A percentile compares a stretch with the other conserved stretches of the same genome.
Evolutionary conservation across 2,329 filamentous ascomycete genomes (phyloP).

Genomic region (Epicoccum nigrum): DNA sequence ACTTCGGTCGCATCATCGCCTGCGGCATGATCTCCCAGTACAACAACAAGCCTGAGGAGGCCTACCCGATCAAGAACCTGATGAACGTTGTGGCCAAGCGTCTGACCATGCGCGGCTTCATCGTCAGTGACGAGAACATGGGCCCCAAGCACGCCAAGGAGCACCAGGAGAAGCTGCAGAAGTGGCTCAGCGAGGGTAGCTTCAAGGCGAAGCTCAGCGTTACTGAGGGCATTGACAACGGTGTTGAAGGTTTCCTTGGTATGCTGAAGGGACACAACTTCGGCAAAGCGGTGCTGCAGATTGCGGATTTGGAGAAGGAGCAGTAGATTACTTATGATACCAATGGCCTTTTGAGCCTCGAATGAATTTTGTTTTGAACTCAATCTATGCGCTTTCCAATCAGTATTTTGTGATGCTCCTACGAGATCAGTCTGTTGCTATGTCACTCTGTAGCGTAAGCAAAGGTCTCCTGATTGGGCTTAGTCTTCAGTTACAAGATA

Average conservation of each 20-base stretch:
- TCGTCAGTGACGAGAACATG: slow-evolving; percentile 70
- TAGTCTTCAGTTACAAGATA: too few species aligned
- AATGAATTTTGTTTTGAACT: neutral
- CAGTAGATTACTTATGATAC: slow-evolving; percentile 23
- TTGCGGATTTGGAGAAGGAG: slow-evolving; percentile 50
- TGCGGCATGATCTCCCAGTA: slow-evolving; percentile 77
- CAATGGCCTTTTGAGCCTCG: slow-evolving; percentile 7
- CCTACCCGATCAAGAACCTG: slow-evolving; percentile 71
- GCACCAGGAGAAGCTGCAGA: slow-evolving; percentile 75
- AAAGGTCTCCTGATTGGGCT: too few species aligned
- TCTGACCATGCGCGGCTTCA: slow-evolving; percentile 75
- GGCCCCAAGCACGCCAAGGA: slow-evolving; percentile 70
- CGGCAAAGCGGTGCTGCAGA: slow-evolving; percentile 82
- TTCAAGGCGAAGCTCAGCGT: slow-evolving; percentile 73
- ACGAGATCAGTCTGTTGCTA: too few species aligned
- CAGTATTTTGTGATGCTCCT: too few species aligned
- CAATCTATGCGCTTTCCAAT: too few species aligned
- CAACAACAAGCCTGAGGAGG: slow-evolving; percentile 65
- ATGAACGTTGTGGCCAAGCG: slow-evolving; percentile 70
- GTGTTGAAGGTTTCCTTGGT: slow-evolving; percentile 73
- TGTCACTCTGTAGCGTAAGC: too few species aligned
- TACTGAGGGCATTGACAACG: slow-evolving; percentile 79
- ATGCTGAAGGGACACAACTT: slow-evolving; percentile 82
- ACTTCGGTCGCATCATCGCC: slow-evolving; percentile 67
- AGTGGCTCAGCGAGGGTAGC: slow-evolving; percentile 77